phyloP scores from a whole-genome alignment of 129 eudicot species.

The Logfia minima region DNA sequence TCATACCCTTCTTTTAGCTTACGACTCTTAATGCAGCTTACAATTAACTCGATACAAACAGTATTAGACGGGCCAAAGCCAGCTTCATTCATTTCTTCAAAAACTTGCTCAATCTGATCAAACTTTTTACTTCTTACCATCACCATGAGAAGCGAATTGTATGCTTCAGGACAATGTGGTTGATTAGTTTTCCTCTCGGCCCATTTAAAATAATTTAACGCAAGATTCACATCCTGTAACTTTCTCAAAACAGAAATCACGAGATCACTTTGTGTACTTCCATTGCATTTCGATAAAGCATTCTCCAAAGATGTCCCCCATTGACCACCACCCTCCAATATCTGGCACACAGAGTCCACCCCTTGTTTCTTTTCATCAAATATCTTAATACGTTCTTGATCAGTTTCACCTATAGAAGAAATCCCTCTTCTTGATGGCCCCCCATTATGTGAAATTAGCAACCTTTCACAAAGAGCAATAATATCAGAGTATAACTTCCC shows the following conservation, averaged over 20 bases:
- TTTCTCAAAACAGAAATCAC: slow-evolving; percentile 67
- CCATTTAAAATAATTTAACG: slow-evolving; percentile 77
- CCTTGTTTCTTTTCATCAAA: slow-evolving; percentile 38
- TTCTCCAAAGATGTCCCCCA: slow-evolving; percentile 73
- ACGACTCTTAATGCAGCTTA: slow-evolving; percentile 57
- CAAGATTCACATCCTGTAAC: slow-evolving; percentile 57
- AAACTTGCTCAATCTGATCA: slow-evolving; percentile 51
- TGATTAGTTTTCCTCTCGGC: slow-evolving; percentile 51
- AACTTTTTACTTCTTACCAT: slow-evolving; percentile 63
- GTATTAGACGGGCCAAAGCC: slow-evolving; percentile 73
- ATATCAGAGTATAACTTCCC: slow-evolving; percentile 38
- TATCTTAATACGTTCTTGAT: slow-evolving; percentile 37
- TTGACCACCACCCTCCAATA: slow-evolving; percentile 63
- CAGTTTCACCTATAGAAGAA: slow-evolving; percentile 27
- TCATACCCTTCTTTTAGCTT: slow-evolving; percentile 64
- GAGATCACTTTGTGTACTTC: slow-evolving; percentile 45
- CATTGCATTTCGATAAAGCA: slow-evolving; percentile 49
- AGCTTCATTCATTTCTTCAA: slow-evolving; percentile 81
- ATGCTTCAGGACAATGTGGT: slow-evolving; percentile 74
- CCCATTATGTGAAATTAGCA: slow-evolving; percentile 37
- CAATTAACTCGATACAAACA: slow-evolving; percentile 60
- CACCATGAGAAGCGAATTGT: slow-evolving; percentile 71
- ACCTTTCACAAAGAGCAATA: slow-evolving; percentile 25
- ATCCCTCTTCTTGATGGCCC: slow-evolving; percentile 16
- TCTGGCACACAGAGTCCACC: slow-evolving; percentile 58